phyloP scores from a whole-genome alignment of 2,329 filamentous ascomycete genomes.

The Nigrograna mackinnonii region DNA sequence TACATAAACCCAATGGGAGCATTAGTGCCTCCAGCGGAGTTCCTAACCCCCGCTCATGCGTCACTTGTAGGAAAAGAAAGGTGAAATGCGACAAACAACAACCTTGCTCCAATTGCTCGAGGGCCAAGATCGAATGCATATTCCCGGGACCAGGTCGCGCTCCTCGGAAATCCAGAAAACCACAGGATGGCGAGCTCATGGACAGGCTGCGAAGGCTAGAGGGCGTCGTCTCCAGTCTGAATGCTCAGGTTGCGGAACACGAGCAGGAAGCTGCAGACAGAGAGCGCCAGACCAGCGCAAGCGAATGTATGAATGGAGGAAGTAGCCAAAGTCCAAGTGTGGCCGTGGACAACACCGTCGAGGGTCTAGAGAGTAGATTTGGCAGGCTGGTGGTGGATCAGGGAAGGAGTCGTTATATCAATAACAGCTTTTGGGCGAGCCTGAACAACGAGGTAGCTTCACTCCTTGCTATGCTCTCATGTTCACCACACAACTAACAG shows the following conservation, averaged over 20 bases:
- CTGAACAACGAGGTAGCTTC: conserved; percentile 70
- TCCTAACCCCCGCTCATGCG: conserved; percentile 37
- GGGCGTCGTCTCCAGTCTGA: conserved; percentile 69
- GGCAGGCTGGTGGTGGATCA: conserved; percentile 73
- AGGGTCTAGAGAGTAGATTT: conserved; percentile 58
- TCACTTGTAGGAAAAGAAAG: conserved; percentile 54
- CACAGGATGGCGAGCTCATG: conserved; percentile 71
- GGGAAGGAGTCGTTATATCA: conserved; percentile 72
- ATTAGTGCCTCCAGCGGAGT: conserved; percentile 17
- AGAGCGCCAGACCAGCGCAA: conserved; percentile 18
- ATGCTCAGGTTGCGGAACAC: conserved; percentile 43
- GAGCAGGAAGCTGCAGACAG: conserved; percentile 36
- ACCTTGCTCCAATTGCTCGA: conserved; percentile 75
- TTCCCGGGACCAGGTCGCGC: conserved; percentile 76
- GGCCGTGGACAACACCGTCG: conserved; percentile 32
- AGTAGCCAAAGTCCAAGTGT: conserved; percentile 15
- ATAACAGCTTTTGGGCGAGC: conserved; percentile 76
- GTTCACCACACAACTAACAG: conserved; percentile 2
- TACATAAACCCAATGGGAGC: conserved; percentile 20
- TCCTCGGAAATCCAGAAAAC: conserved; percentile 68
- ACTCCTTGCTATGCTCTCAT: background rate
- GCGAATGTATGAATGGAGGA: conserved; percentile 5
- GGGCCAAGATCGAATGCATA: conserved; percentile 71
- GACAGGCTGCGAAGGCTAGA: conserved; percentile 74
- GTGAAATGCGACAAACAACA: conserved; percentile 80